Evolutionary conservation across 2,329 filamentous ascomycete species (phyloP).

Genomic region (Colletotrichum neosansevieriae): DNA sequence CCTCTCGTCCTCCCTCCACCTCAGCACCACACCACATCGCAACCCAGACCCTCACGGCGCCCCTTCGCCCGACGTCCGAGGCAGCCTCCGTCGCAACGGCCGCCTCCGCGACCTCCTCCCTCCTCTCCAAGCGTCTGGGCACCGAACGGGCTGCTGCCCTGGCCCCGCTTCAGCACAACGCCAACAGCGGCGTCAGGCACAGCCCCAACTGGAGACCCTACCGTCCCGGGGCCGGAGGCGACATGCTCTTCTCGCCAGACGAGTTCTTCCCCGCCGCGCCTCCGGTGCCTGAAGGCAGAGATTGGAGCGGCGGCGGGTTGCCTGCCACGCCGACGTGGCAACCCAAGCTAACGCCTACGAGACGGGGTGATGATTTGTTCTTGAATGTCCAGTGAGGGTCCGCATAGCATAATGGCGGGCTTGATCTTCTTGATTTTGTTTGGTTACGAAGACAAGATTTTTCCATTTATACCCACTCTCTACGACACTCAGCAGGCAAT

Average conservation of each 20-base stretch:
- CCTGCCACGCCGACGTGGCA: constrained; percentile 70
- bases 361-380: constrained; percentile 74
- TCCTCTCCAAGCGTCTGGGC: constrained; percentile 66
- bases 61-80: constrained; percentile 30
- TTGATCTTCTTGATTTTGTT: neutral
- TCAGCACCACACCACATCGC: constrained; percentile 24
- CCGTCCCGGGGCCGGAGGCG: constrained; percentile 19
- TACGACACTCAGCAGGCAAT: constrained; percentile 10
- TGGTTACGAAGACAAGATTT: constrained; percentile 22
- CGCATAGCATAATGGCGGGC: too few relatives aligned
- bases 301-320: constrained; percentile 40
- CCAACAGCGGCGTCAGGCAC: constrained; percentile 39
- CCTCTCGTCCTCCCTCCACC: constrained; percentile 12
- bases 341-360: constrained; percentile 74
- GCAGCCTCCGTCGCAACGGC: constrained; percentile 40
- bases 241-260: constrained; percentile 33
- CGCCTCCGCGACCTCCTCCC: constrained; percentile 52
- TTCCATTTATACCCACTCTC: constrained; percentile 33
- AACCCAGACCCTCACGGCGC: constrained; percentile 30
- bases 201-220: constrained; percentile 42
- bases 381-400: constrained; percentile 62
- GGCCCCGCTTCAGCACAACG: constrained; percentile 47
- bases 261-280: constrained; percentile 27
- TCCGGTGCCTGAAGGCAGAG: neutral
- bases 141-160: constrained; percentile 62